Percentiles rank a stretch among this genome's conserved stretches.
Evolutionary conservation across 257 asterid species (phyloP).

Genomic region (Solanum dulcamara): DNA sequence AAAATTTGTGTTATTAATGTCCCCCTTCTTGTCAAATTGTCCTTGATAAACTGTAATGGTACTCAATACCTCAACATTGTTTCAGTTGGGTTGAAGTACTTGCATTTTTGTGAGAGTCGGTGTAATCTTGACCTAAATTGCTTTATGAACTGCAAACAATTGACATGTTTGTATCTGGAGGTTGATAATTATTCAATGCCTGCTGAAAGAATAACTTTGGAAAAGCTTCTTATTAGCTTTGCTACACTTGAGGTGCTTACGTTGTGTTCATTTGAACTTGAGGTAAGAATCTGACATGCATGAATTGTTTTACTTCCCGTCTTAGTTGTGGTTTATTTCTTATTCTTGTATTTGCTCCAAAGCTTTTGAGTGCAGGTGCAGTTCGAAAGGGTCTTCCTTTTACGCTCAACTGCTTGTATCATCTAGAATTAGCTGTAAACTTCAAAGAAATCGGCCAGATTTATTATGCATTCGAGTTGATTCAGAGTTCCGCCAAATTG

Average conservation of each 20-base stretch:
- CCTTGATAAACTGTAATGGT: background rate
- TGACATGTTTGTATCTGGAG: background rate
- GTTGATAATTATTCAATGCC: background rate
- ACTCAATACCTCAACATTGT: background rate
- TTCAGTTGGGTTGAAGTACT: background rate
- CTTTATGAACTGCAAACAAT: background rate
- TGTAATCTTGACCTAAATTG: background rate
- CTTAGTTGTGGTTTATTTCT: background rate
- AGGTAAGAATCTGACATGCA: background rate
- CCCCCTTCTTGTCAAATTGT: background rate
- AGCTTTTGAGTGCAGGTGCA: background rate
- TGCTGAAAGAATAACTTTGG: background rate
- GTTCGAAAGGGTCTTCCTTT: background rate
- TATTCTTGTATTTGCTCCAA: background rate
- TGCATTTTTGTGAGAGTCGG: background rate
- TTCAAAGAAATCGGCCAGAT: background rate
- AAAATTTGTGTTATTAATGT: background rate
- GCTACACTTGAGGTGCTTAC: background rate
- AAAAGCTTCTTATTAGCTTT: background rate
- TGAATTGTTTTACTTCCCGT: background rate
- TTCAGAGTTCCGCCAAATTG: background rate
- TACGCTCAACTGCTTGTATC: background rate
- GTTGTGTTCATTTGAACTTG: background rate
- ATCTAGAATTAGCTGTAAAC: background rate
- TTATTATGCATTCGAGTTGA: background rate